These are phyloP conservation scores for Euphorbia corollata DNA, from an alignment of 441 rosid species.

Conservation along the genomic window DNA sequence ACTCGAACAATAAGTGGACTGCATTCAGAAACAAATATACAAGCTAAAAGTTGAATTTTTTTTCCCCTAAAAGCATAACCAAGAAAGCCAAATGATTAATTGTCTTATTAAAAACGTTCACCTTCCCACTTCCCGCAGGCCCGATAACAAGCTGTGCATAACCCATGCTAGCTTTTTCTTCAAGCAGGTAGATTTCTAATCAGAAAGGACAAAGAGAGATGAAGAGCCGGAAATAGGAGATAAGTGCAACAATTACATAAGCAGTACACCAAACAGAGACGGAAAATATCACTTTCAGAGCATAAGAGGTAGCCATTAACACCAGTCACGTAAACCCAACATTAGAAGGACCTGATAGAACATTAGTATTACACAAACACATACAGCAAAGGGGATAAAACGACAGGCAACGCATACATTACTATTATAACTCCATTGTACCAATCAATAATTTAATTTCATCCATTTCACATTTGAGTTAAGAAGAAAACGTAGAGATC, in stretches of 20 bases:
- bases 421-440: not conserved
- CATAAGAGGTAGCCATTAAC: slow-evolving; percentile 51
- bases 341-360: slow-evolving; percentile 15
- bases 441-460: not conserved
- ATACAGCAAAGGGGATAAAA: not conserved
- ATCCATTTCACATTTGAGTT: not conserved
- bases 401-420: not conserved
- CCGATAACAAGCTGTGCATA: slow-evolving; percentile 78
- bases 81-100: not conserved
- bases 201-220: slow-evolving; percentile 36
- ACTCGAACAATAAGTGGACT: slow-evolving; percentile 88
- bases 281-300: slow-evolving; percentile 45
- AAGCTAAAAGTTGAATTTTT: too few species aligned
- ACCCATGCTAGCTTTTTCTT: slow-evolving; percentile 40
- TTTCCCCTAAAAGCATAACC: not conserved
- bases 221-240: slow-evolving; percentile 52
- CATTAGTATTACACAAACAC: not conserved
- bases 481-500: not conserved
- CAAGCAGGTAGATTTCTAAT: slow-evolving; percentile 12
- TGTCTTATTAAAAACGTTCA: slow-evolving; percentile 10
- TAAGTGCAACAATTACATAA: slow-evolving; percentile 56
- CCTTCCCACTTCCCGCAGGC: slow-evolving; percentile 87
- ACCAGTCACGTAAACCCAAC: slow-evolving; percentile 18
- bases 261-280: slow-evolving; percentile 79
- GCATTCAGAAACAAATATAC: slow-evolving; percentile 10